Conservation (phyloP, 768 basidiomycete genomes). For the Coprinopsis marcescibilis region DNA sequence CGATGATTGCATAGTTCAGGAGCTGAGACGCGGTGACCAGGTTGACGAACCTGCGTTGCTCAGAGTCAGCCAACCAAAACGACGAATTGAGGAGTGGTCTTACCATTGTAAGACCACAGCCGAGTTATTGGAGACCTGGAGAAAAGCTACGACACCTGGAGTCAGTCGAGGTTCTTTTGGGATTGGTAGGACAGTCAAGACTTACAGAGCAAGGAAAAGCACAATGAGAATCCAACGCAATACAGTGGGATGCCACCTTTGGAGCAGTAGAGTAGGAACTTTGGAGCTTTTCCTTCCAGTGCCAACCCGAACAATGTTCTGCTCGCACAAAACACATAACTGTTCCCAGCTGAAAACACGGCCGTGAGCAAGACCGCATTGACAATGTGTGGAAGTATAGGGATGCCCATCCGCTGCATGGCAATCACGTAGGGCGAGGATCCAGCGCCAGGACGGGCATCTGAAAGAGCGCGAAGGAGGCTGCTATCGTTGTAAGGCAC, state of each 20-base stretch:
- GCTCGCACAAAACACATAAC: slow-evolving; percentile 57
- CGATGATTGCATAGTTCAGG: slow-evolving; percentile 42
- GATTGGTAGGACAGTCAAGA: background rate
- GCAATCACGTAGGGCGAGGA: slow-evolving; percentile 85
- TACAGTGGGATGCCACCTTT: slow-evolving; percentile 52
- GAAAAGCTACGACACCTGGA: slow-evolving; percentile 28
- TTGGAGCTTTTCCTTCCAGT: slow-evolving; percentile 55
- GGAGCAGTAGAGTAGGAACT: slow-evolving; percentile 47
- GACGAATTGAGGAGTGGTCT: background rate
- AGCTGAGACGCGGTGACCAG: slow-evolving; percentile 44
- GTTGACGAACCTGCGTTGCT: slow-evolving; percentile 37
- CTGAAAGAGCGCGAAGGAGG: slow-evolving; percentile 46
- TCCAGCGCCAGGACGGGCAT: slow-evolving; percentile 52
- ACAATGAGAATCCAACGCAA: slow-evolving; percentile 39
- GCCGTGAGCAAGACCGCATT: slow-evolving; percentile 66
- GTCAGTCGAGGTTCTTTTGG: background rate
- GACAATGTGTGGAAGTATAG: slow-evolving; percentile 60
- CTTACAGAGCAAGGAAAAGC: slow-evolving; percentile 30
- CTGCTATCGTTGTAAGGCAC: slow-evolving; percentile 66
- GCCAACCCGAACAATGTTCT: slow-evolving; percentile 51
- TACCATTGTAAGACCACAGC: slow-evolving; percentile 45
- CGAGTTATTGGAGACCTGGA: slow-evolving; percentile 44
- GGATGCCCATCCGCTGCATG: slow-evolving; percentile 64
- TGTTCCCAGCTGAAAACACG: slow-evolving; percentile 70
- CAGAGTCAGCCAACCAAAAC: background rate